Percentiles rank a stretch among this genome's conserved stretches.
Evolutionary conservation across 768 basidiomycete species (phyloP).

Genomic region (Kwoniella sp.): DNA sequence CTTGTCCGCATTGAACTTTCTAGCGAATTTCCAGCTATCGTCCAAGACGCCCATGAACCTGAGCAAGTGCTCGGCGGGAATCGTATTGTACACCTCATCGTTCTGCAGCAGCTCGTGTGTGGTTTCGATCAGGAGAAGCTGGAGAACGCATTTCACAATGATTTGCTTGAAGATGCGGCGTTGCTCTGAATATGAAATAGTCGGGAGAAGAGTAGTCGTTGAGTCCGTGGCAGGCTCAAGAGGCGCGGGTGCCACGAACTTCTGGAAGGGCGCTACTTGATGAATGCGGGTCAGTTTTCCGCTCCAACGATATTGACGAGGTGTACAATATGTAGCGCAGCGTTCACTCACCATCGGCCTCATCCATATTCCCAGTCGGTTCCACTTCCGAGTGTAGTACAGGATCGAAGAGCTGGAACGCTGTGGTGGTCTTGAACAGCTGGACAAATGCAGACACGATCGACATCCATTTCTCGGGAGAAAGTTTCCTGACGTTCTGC

Average conservation of each 20-base stretch:
- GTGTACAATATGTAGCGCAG: background rate
- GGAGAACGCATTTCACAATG: constrained; percentile 98
- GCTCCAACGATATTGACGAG: too few species aligned
- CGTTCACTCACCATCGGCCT: constrained; percentile 40
- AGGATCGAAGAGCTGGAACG: constrained; percentile 94
- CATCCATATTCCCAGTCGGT: constrained; percentile 37
- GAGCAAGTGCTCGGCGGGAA: constrained; percentile 89
- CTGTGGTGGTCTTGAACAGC: constrained; percentile 96
- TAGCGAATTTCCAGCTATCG: constrained; percentile 96
- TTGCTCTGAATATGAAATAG: constrained; percentile 62
- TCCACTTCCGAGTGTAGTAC: constrained; percentile 77
- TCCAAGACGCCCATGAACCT: constrained; percentile 93
- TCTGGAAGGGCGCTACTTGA: constrained; percentile 39
- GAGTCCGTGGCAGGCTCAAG: constrained; percentile 72
- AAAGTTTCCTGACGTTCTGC: constrained; percentile 84
- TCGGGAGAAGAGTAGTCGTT: constrained; percentile 51
- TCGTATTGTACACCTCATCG: constrained; percentile 83
- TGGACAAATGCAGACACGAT: constrained; percentile 90
- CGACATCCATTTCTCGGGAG: constrained; percentile 80
- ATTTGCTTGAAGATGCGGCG: constrained; percentile 94
- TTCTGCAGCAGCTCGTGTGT: constrained; percentile 94
- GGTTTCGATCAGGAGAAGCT: constrained; percentile 92
- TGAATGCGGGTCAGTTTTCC: constrained; percentile 10
- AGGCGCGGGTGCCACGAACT: constrained; percentile 63
- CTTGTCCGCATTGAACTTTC: constrained; percentile 97